These are phyloP conservation scores for Scedosporium boydii DNA, from an alignment of 2,329 filamentous ascomycete genomes.

Conservation along the genomic window DNA sequence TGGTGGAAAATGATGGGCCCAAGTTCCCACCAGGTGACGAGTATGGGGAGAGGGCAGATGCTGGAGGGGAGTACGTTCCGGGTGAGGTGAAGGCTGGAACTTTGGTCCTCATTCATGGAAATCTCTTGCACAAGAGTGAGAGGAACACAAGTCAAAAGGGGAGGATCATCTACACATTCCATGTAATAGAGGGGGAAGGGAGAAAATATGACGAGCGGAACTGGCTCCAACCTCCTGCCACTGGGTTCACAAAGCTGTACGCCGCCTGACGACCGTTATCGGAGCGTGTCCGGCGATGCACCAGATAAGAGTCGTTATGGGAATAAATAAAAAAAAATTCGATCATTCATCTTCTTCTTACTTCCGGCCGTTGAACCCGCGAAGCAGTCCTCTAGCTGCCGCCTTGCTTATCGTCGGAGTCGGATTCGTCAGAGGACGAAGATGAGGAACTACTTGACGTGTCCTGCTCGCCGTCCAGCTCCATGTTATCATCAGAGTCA, in stretches of 20 bases:
- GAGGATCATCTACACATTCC: conserved; percentile 93
- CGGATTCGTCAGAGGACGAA: conserved; percentile 3
- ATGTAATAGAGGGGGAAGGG: conserved; percentile 77
- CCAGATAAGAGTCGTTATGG: neutral
- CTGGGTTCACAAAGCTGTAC: conserved; percentile 67
- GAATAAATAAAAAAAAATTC: neutral
- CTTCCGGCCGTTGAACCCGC: neutral
- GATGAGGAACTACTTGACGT: conserved; percentile 6
- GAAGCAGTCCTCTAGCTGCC: neutral
- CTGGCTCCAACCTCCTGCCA: conserved; percentile 79
- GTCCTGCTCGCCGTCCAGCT: neutral
- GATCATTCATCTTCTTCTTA: neutral
- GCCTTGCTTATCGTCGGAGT: neutral
- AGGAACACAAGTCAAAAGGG: conserved; percentile 79
- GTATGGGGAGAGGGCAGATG: conserved; percentile 33
- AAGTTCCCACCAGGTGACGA: conserved; percentile 48
- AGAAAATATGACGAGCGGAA: conserved; percentile 75
- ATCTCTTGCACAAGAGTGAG: conserved; percentile 92
- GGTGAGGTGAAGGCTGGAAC: conserved; percentile 87
- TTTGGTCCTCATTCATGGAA: conserved; percentile 89
- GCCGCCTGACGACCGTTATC: conserved; percentile 3
- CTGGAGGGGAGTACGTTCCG: conserved; percentile 54
- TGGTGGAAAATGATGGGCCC: conserved; percentile 58
- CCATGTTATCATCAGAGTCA: conserved; percentile 12
- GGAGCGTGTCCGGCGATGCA: neutral